Conservation (phyloP, 176 grass and related monocot species). For the Carex scoparia region DNA sequence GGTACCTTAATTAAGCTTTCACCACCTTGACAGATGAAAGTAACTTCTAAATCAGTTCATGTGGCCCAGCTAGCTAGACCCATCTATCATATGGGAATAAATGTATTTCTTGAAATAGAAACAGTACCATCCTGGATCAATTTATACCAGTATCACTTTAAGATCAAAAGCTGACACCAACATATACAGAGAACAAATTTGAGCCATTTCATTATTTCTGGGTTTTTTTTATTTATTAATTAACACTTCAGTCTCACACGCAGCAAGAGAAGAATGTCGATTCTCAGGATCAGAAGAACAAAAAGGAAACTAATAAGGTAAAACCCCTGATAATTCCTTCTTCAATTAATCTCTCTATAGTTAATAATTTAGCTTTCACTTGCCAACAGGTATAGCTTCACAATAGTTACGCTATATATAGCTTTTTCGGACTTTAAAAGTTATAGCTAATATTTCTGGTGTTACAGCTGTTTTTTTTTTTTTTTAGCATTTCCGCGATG, state of each 20-base stretch:
- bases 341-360: neutral
- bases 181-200: neutral
- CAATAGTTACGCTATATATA: no score
- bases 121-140: no score
- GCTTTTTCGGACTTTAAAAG: no score
- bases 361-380: neutral
- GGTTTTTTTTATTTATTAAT: neutral
- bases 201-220: neutral
- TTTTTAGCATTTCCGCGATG: no score
- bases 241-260: neutral
- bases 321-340: neutral
- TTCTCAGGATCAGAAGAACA: neutral
- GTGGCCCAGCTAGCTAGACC: neutral
- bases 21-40: neutral
- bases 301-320: neutral
- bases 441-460: no score
- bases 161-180: neutral
- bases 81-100: neutral
- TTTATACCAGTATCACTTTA: neutral
- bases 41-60: neutral
- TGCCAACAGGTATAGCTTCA: neutral
- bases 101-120: neutral
- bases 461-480: no score
- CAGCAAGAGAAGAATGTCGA: slow-evolving; percentile 3
- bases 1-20: neutral